Evolutionary conservation across 2,329 filamentous ascomycete species (phyloP).

Genomic region (Colletotrichum sp.): DNA sequence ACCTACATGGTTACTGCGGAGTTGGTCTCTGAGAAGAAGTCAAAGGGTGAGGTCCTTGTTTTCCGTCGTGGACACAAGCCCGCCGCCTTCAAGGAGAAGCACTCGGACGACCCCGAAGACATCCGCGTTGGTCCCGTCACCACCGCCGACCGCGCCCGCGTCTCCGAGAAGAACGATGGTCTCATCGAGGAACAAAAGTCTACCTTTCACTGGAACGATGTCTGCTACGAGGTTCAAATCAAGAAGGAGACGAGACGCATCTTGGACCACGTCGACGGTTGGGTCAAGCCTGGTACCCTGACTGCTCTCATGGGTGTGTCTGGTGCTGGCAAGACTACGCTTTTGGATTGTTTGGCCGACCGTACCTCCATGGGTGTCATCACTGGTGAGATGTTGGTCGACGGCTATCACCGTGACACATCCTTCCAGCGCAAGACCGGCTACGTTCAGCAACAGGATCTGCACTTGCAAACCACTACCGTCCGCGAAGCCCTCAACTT

Average conservation of each 20-base stretch:
- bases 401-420: conserved; percentile 70
- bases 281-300: conserved; percentile 90
- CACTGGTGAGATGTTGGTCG: conserved; percentile 78
- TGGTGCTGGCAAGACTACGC: conserved; percentile 92
- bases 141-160: conserved; percentile 46
- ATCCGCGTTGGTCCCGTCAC: conserved; percentile 53
- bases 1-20: conserved; percentile 71
- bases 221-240: conserved; percentile 80
- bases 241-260: conserved; percentile 78
- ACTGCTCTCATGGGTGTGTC: conserved; percentile 92
- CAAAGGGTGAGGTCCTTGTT: conserved; percentile 78
- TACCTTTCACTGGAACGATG: conserved; percentile 85
- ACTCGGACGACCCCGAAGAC: conserved; percentile 65
- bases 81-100: conserved; percentile 62
- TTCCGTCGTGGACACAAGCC: conserved; percentile 74
- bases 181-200: conserved; percentile 66
- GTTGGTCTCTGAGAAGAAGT: conserved; percentile 69
- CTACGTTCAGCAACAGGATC: conserved; percentile 91
- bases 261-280: conserved; percentile 86
- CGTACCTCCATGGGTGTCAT: conserved; percentile 90
- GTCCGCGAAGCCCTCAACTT: conserved; percentile 90
- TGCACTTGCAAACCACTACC: conserved; percentile 83
- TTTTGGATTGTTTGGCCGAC: conserved; percentile 84
- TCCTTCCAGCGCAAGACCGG: conserved; percentile 93
- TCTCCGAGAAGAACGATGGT: conserved; percentile 41